phyloP scores from a whole-genome alignment of 169 alveolate genomes.

The Ichthyophthirius multifiliis region DNA sequence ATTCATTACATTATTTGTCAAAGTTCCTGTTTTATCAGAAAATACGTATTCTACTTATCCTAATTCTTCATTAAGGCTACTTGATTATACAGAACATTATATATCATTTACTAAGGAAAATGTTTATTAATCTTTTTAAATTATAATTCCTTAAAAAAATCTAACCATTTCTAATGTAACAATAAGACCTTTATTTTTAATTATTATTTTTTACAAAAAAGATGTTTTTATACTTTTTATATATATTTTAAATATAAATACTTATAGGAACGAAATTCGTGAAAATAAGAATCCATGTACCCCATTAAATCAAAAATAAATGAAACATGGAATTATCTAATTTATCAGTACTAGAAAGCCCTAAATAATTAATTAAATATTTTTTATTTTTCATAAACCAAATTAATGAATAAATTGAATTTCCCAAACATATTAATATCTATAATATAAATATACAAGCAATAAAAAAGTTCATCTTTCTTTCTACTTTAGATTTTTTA shows the following conservation, averaged over 20 bases:
- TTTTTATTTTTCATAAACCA: constrained; percentile 17
- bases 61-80: constrained; percentile 58
- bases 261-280: constrained; percentile 76
- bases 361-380: background rate
- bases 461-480: constrained; percentile 23
- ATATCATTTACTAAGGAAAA: background rate
- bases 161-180: constrained; percentile 70
- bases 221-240: too few species aligned
- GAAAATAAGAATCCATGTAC: constrained; percentile 62
- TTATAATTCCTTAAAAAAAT: constrained; percentile 61
- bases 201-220: too few species aligned
- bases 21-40: constrained; percentile 78
- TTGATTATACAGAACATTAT: constrained; percentile 17
- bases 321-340: background rate
- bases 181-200: constrained; percentile 55
- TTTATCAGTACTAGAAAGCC: background rate
- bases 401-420: background rate
- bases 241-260: background rate
- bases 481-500: constrained; percentile 19
- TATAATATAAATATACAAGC: constrained; percentile 4
- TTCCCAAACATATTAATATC: background rate
- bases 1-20: constrained; percentile 70
- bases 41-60: constrained; percentile 69
- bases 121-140: constrained; percentile 20
- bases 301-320: constrained; percentile 18